These are phyloP conservation scores for Delonix regia DNA, from an alignment of 306 rosid species.

Conservation along the genomic window DNA sequence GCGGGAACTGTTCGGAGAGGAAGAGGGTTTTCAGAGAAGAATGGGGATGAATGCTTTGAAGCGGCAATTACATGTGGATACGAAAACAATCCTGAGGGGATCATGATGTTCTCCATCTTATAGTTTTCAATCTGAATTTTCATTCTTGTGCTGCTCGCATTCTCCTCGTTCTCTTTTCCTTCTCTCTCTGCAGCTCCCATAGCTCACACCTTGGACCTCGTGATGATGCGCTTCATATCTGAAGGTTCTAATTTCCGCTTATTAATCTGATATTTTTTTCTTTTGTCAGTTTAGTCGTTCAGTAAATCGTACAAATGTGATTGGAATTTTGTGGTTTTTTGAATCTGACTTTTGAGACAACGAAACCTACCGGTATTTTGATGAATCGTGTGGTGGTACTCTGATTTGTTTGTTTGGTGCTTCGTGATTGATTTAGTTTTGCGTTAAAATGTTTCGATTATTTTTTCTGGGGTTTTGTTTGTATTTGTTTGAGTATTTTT, in stretches of 20 bases:
- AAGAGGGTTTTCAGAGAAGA: neutral
- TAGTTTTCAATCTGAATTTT: constrained; percentile 65
- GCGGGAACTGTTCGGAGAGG: neutral
- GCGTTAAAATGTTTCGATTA: neutral
- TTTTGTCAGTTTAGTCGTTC: neutral
- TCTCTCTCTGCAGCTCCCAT: neutral
- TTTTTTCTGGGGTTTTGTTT: neutral
- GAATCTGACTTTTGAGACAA: neutral
- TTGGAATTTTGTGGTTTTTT: neutral
- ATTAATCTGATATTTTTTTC: neutral
- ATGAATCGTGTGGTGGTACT: neutral
- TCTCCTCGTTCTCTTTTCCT: neutral
- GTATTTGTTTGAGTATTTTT: neutral
- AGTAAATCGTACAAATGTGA: neutral
- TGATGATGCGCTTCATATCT: constrained; percentile 47
- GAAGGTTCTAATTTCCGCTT: constrained; percentile 44
- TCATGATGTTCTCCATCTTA: constrained; percentile 39
- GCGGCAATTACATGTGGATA: constrained; percentile 52
- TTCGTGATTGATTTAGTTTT: neutral
- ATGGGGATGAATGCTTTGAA: constrained; percentile 27
- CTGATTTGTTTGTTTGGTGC: neutral
- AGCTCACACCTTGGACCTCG: constrained; percentile 41
- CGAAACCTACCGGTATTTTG: neutral
- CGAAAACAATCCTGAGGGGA: constrained; percentile 43
- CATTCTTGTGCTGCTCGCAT: constrained; percentile 41